Conservation (phyloP, 768 basidiomycete species). For the Infundibulicybe gibba region DNA sequence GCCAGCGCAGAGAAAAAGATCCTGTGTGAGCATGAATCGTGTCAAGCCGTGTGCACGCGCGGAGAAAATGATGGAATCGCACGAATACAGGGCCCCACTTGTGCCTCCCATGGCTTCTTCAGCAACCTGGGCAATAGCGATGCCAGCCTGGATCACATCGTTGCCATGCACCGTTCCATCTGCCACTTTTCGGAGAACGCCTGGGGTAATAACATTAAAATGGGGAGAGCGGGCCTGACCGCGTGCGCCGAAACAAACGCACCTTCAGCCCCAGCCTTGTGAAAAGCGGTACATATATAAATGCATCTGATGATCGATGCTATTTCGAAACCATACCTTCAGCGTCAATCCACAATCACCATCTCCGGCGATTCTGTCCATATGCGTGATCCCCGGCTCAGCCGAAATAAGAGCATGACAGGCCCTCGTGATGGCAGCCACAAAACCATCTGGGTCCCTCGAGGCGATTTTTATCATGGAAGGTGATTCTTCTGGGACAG, state of each 20-base stretch:
- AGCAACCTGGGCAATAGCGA: constrained; percentile 67
- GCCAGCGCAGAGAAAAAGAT: constrained; percentile 91
- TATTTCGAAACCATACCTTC: constrained; percentile 26
- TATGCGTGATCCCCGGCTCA: constrained; percentile 86
- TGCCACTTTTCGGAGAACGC: constrained; percentile 55
- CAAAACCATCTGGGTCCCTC: constrained; percentile 46
- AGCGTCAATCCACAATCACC: constrained; percentile 62
- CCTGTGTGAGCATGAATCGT: constrained; percentile 30
- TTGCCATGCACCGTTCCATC: constrained; percentile 54
- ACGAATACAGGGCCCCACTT: constrained; percentile 90
- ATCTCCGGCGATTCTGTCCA: constrained; percentile 92
- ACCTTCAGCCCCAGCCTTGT: constrained; percentile 69
- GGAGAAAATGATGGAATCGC: constrained; percentile 23
- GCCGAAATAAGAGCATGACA: constrained; percentile 67
- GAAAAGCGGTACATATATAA: neutral
- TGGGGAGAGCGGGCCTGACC: no score
- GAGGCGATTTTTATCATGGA: neutral
- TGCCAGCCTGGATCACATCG: constrained; percentile 62
- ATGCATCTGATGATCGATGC: neutral
- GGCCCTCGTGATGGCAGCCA: constrained; percentile 50
- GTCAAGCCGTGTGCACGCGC: neutral
- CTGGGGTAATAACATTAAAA: constrained; percentile 24
- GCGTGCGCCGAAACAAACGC: constrained; percentile 12
- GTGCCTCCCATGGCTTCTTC: constrained; percentile 92
- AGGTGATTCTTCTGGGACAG: constrained; percentile 3